phyloP scores from a whole-genome alignment of 768 basidiomycete species.

The Suillus cothurnatus region DNA sequence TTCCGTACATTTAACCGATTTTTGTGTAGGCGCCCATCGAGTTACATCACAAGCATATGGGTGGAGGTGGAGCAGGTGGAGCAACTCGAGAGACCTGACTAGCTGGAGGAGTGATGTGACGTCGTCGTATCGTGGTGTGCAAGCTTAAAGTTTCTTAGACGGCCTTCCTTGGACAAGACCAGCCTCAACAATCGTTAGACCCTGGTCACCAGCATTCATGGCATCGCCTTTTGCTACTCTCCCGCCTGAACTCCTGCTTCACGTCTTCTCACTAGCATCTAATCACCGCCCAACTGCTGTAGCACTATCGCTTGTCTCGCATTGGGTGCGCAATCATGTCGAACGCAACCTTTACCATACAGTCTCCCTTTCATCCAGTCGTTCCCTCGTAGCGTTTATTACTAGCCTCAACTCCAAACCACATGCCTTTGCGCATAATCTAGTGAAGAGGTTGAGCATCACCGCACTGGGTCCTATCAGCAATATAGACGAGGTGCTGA shows the following conservation, averaged over 20 bases:
- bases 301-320: slow-evolving; percentile 38
- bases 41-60: background rate
- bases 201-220: slow-evolving; percentile 1
- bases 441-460: slow-evolving; percentile 38
- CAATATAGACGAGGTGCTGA: slow-evolving; percentile 33
- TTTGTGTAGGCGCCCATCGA: background rate
- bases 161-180: background rate
- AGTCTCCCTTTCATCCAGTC: slow-evolving; percentile 36
- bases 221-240: slow-evolving; percentile 19
- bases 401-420: slow-evolving; percentile 29
- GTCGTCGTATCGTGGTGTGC: background rate
- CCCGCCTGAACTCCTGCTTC: slow-evolving; percentile 38
- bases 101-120: background rate
- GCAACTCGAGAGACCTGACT: background rate
- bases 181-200: background rate
- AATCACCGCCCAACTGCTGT: slow-evolving; percentile 30
- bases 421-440: slow-evolving; percentile 20
- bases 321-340: slow-evolving; percentile 33
- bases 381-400: slow-evolving; percentile 32
- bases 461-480: slow-evolving; percentile 37
- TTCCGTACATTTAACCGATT: background rate
- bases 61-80: slow-evolving; percentile 3
- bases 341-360: slow-evolving; percentile 40
- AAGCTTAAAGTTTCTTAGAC: background rate
- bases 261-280: slow-evolving; percentile 40